Conservation (phyloP, 2,329 filamentous ascomycete species). For the Ambrosiella cleistominuta region DNA sequence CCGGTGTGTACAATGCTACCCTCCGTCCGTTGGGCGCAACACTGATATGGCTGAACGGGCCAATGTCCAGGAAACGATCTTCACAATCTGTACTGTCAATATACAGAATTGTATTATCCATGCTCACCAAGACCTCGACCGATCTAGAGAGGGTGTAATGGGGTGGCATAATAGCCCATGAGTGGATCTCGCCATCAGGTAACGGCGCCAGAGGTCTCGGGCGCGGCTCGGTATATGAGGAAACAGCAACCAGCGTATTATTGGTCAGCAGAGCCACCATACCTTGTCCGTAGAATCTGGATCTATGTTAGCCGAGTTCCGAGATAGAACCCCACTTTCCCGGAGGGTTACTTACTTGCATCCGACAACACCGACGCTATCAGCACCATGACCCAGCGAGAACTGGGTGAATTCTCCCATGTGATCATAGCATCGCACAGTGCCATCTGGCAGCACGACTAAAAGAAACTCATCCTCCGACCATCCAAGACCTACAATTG, state of each 20-base stretch:
- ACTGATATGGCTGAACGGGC: conserved; percentile 77
- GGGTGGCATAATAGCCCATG: conserved; percentile 80
- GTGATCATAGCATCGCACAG: conserved; percentile 79
- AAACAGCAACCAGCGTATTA: conserved; percentile 73
- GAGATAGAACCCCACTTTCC: conserved; percentile 3
- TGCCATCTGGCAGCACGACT: conserved; percentile 76
- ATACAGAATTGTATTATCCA: conserved; percentile 67
- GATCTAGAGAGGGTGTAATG: conserved; percentile 78
- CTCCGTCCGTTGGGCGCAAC: conserved; percentile 85
- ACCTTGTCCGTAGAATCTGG: conserved; percentile 68
- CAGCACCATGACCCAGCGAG: conserved; percentile 72
- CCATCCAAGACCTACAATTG: conserved; percentile 82
- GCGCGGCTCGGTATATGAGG: conserved; percentile 76
- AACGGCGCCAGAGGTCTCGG: conserved; percentile 64
- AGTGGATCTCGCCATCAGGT: conserved; percentile 62
- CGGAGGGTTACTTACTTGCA: conserved; percentile 36
- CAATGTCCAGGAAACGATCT: conserved; percentile 77
- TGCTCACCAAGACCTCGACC: conserved; percentile 78
- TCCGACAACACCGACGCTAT: conserved; percentile 71
- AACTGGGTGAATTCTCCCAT: conserved; percentile 92
- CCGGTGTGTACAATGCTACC: conserved; percentile 69
- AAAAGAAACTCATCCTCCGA: conserved; percentile 87
- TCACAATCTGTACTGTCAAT: conserved; percentile 81
- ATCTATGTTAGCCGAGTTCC: background rate
- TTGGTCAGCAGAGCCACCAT: conserved; percentile 84